Evolutionary conservation across 2,329 filamentous ascomycete species (phyloP), one percentile per base, ranked within the genome.

Genomic region (Pseudopyricularia javanii): DNA sequence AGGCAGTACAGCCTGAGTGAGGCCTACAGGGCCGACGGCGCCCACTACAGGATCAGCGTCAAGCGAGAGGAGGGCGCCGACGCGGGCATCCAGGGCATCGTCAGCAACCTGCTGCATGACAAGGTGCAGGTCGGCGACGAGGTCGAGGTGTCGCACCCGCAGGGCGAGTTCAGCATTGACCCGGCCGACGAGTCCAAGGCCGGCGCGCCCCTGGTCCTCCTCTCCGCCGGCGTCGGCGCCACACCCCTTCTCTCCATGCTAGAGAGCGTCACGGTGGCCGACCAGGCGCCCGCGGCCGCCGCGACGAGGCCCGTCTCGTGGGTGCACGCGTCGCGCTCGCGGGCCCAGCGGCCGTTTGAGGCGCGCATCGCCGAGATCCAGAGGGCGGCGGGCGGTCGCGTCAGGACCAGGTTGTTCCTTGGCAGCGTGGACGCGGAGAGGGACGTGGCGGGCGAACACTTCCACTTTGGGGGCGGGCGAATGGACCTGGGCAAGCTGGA

Each of bases 1-100:
- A 71, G 87, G 53, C 87, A 91, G 70, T 91, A 89, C 70, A 86
- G 82, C 48, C 72, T 91, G 53, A 85, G 80, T 61, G 81, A 86
- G 59, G 73, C 69, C 2, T 72, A 74, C 4, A 58, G 58, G 24
- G 59, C 59, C n/a, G 71, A 74, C 49, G 74, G 74, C 7, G 70
- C 71, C 15, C 76, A 81, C 66, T 88, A 88, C 67, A 79, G 87
- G 53, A 82, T 91, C 68, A 86, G 79, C 58, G 82, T 91, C 56
- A 91, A 90, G 74, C 77, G 72, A 54, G 85, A 80, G 57, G 64
- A 68, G 30, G 70, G 70, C 22, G 53, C 61, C 54, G 59, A 62
- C 22, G 54, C 60, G 52, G 59, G 62, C 28, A 58, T 71, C 2
- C 66, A 70, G 1, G 78, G 77, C 17, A 58, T 78, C 40, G 66